Conservation (phyloP, 2,329 filamentous ascomycete genomes). For the Lachnellula cervina region DNA sequence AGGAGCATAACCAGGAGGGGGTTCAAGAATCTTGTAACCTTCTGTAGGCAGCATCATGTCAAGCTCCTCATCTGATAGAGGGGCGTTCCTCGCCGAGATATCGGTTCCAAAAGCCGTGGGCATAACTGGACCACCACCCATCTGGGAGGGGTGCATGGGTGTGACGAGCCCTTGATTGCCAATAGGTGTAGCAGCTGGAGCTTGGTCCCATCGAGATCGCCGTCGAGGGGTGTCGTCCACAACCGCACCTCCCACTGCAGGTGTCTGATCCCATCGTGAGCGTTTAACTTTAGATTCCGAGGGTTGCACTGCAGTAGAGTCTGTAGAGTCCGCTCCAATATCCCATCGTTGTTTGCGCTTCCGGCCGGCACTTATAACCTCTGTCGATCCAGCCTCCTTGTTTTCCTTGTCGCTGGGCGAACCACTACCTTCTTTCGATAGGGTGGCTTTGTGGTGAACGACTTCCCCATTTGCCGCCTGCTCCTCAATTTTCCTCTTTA, state of each 20-base stretch:
- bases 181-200: conserved; percentile 73
- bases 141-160: conserved; percentile 68
- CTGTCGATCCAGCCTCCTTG: conserved; percentile 62
- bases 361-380: conserved; percentile 56
- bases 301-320: conserved; percentile 42
- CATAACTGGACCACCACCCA: conserved; percentile 43
- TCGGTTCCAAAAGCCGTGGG: conserved; percentile 74
- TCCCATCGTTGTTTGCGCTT: conserved; percentile 98
- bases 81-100: conserved; percentile 70
- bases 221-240: conserved; percentile 62
- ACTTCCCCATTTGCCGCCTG: conserved; percentile 53
- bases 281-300: conserved; percentile 57
- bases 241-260: conserved; percentile 48
- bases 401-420: conserved; percentile 61
- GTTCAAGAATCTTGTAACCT: conserved; percentile 87
- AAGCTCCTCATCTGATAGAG: conserved; percentile 89
- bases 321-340: conserved; percentile 56
- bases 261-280: conserved; percentile 84
- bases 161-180: conserved; percentile 71
- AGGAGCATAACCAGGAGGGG: conserved; percentile 87
- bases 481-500: conserved; percentile 74
- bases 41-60: conserved; percentile 85
- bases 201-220: conserved; percentile 88
- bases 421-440: conserved; percentile 56
- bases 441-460: conserved; percentile 64